Evolutionary conservation across 345 rosid species (phyloP).

Genomic region (Eucalyptus marginata): DNA sequence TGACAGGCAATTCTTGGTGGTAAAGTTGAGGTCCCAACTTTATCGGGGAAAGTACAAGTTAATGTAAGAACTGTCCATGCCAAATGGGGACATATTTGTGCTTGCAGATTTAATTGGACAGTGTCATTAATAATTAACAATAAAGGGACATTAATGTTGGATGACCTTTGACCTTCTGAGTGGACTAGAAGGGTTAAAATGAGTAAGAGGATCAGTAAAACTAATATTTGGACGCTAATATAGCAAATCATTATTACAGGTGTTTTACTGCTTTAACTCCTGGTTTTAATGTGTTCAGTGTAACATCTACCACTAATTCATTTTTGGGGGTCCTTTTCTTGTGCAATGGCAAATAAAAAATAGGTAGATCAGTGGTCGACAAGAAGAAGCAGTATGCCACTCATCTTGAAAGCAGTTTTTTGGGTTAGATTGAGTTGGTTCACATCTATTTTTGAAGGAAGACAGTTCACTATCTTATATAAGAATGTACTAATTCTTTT

Average conservation of each 20-base stretch:
- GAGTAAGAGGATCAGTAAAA: background rate
- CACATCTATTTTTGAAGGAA: background rate
- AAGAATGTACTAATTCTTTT: background rate
- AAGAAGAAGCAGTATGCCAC: background rate
- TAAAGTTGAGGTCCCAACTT: constrained; percentile 71
- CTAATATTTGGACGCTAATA: background rate
- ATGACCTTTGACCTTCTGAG: background rate
- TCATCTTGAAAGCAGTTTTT: background rate
- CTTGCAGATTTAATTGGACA: background rate
- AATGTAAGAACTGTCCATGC: constrained; percentile 29
- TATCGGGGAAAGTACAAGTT: constrained; percentile 51
- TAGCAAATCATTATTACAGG: background rate
- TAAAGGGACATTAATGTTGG: background rate
- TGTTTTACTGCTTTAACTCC: background rate
- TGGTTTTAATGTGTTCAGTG: background rate
- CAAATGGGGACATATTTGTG: background rate
- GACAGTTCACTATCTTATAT: background rate
- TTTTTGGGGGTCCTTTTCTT: background rate
- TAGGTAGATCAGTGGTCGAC: background rate
- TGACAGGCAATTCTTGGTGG: constrained; percentile 91
- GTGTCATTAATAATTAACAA: background rate
- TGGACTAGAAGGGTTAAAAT: background rate
- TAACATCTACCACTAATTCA: background rate
- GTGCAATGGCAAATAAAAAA: background rate
- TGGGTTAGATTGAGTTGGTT: background rate